Evolutionary conservation across 345 rosid species (phyloP).

Genomic region (Toxicodendron radicans): DNA sequence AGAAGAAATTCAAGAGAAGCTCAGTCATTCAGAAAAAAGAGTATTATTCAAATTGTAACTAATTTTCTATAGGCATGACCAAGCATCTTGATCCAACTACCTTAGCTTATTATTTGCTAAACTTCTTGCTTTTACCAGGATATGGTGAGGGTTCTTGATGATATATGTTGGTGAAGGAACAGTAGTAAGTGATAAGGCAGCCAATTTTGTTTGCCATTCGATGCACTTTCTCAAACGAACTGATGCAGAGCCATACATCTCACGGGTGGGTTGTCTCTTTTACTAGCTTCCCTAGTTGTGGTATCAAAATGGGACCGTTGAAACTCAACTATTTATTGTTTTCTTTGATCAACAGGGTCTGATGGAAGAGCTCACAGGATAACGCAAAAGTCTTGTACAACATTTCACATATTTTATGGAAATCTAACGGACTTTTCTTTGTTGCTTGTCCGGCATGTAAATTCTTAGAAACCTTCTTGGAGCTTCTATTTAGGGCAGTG

Average conservation of each 20-base stretch:
- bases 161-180: conserved; percentile 78
- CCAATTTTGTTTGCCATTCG: conserved; percentile 73
- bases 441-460: background rate
- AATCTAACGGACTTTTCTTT: background rate
- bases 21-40: conserved; percentile 60
- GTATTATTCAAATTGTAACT: conserved; percentile 28
- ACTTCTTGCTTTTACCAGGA: conserved; percentile 49
- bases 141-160: conserved; percentile 84
- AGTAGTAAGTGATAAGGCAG: conserved; percentile 63
- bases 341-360: conserved; percentile 59
- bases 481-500: too few species aligned
- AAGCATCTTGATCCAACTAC: background rate
- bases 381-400: background rate
- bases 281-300: background rate
- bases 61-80: background rate
- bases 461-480: too few species aligned
- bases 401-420: background rate
- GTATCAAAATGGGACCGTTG: background rate
- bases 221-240: conserved; percentile 94
- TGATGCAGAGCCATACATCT: conserved; percentile 82
- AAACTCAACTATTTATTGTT: background rate
- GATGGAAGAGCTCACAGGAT: conserved; percentile 81
- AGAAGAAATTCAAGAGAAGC: conserved; percentile 67
- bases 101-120: background rate
- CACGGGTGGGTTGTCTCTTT: conserved; percentile 56